These are phyloP conservation scores for Erodium maritimum DNA, from an alignment of 345 rosid genomes.

Conservation along the genomic window DNA sequence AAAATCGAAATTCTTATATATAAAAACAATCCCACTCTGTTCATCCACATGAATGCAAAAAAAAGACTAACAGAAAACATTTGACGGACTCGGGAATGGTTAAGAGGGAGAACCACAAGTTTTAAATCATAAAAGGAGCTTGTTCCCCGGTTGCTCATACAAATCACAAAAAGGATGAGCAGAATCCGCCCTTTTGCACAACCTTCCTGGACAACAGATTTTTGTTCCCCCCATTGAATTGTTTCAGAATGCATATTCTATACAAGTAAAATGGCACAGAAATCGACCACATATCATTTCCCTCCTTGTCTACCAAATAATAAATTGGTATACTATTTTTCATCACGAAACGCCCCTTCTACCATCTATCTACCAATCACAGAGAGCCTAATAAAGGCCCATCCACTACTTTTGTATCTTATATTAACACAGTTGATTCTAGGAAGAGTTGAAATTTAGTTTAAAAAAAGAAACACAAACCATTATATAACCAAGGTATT, in stretches of 20 bases:
- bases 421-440: background rate
- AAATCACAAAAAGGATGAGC: background rate
- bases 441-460: background rate
- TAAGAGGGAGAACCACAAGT: background rate
- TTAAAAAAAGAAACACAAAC: background rate
- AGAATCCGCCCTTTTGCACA: background rate
- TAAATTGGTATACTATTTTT: background rate
- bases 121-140: background rate
- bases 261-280: background rate
- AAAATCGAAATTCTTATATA: background rate
- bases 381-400: background rate
- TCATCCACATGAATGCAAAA: background rate
- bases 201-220: background rate
- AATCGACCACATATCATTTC: background rate
- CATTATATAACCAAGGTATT: background rate
- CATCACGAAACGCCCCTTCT: background rate
- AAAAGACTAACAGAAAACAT: background rate
- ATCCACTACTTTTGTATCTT: background rate
- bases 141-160: background rate
- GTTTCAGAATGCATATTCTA: background rate
- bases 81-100: background rate
- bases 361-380: background rate
- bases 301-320: background rate
- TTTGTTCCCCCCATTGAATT: background rate
- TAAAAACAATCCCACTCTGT: background rate